Evolutionary conservation across 768 basidiomycete species (phyloP).

Genomic region (Exsudoporus frostii): DNA sequence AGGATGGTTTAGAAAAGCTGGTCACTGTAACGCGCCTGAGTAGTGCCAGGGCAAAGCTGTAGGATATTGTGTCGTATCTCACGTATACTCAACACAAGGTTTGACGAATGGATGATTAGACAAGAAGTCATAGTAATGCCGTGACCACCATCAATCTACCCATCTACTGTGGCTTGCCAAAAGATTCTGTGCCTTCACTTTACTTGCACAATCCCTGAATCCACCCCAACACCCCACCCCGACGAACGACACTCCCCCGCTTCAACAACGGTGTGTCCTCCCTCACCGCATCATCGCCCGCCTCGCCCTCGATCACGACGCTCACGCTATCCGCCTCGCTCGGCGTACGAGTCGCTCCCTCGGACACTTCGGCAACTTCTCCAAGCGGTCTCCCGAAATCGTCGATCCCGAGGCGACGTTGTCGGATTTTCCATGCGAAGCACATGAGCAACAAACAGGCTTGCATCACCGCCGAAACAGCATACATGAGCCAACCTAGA

Average conservation of each 20-base stretch:
- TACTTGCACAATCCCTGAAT: slow-evolving; percentile 20
- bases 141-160: not conserved
- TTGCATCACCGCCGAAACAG: slow-evolving; percentile 83
- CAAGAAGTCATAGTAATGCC: not conserved
- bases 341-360: not conserved
- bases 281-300: not conserved
- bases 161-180: too few relatives aligned
- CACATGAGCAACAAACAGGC: slow-evolving; percentile 81
- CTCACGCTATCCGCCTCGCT: slow-evolving; percentile 11
- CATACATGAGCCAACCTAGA: slow-evolving; percentile 77
- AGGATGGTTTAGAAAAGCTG: slow-evolving; percentile 41
- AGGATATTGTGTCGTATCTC: not conserved
- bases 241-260: slow-evolving; percentile 15
- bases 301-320: slow-evolving; percentile 22
- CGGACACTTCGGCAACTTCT: not conserved
- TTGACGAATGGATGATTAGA: not conserved
- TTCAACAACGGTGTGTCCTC: slow-evolving; percentile 27
- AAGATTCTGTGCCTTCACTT: not conserved
- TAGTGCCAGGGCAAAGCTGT: slow-evolving; percentile 19
- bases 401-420: slow-evolving; percentile 71
- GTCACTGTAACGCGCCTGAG: not conserved
- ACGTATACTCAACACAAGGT: too few relatives aligned
- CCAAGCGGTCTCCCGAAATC: slow-evolving; percentile 75
- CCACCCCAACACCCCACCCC: slow-evolving; percentile 24
- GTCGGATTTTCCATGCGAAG: slow-evolving; percentile 77